phyloP scores from a whole-genome alignment of 2,329 filamentous ascomycete genomes.

The Alternaria postmessia region DNA sequence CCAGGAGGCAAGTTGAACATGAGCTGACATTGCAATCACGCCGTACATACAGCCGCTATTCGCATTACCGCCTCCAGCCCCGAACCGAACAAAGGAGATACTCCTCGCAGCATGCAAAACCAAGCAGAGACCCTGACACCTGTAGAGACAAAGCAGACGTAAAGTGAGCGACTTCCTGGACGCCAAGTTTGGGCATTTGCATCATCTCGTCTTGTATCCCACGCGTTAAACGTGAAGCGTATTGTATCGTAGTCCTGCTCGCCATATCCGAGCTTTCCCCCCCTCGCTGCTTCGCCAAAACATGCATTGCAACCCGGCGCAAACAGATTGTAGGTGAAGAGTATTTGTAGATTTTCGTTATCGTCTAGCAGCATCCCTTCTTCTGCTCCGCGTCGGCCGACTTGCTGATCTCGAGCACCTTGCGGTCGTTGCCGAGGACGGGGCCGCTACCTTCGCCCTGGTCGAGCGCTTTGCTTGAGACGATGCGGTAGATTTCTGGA shows the following conservation, averaged over 20 bases:
- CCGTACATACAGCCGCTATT: conserved; percentile 40
- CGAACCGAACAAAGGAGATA: conserved; percentile 27
- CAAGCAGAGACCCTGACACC: conserved; percentile 34
- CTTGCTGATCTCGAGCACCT: conserved; percentile 84
- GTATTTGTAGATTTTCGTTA: conserved; percentile 8
- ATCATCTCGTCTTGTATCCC: conserved; percentile 38
- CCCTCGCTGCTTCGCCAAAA: conserved; percentile 6
- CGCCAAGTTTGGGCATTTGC: conserved; percentile 43
- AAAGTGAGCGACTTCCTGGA: conserved; percentile 45
- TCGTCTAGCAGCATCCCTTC: conserved; percentile 77
- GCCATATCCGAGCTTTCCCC: conserved; percentile 7
- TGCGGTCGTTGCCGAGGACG: conserved; percentile 76
- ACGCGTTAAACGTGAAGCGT: conserved; percentile 16
- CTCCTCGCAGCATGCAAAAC: conserved; percentile 43
- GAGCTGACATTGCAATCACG: conserved; percentile 27
- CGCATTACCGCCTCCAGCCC: conserved; percentile 39
- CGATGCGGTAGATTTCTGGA: conserved; percentile 98
- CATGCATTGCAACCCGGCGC: conserved; percentile 20
- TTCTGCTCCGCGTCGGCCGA: conserved; percentile 81
- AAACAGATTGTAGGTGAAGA: conserved; percentile 25
- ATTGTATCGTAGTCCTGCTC: conserved; percentile 21
- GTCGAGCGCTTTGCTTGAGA: conserved; percentile 96
- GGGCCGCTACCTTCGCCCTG: conserved; percentile 83
- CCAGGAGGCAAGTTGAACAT: conserved; percentile 1
- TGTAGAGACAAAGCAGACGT: conserved; percentile 41